These are phyloP conservation scores for Phaffia rhodozyma DNA, from an alignment of 1,284 basidiomycete genomes.

Conservation along the genomic window DNA sequence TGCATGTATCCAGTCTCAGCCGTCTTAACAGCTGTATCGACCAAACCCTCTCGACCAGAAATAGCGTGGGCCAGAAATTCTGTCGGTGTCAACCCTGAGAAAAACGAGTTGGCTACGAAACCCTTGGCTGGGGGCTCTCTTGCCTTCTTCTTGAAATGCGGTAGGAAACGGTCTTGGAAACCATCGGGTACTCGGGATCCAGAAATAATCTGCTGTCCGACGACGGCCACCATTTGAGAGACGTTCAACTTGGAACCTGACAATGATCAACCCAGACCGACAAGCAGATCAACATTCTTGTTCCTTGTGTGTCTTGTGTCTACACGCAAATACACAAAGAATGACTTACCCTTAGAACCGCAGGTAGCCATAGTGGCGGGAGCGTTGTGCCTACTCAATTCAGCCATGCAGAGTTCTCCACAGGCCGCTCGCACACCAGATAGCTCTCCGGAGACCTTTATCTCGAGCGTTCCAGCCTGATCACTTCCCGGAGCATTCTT, in stretches of 20 bases:
- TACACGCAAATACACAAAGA: not conserved
- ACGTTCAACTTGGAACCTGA: conserved; percentile 97
- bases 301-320: not conserved
- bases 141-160: conserved; percentile 96
- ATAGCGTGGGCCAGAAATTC: conserved; percentile 99
- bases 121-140: conserved; percentile 96
- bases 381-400: conserved; percentile 90
- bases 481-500: conserved; percentile 95
- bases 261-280: not conserved
- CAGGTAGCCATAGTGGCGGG: conserved; percentile 98
- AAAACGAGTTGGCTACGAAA: conserved; percentile 97
- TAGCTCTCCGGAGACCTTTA: conserved; percentile 82
- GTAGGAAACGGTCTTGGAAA: conserved; percentile 96
- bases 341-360: conserved; percentile 76
- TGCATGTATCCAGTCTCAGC: conserved; percentile 99
- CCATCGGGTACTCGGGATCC: conserved; percentile 98
- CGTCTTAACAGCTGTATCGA: conserved; percentile 99
- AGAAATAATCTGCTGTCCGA: conserved; percentile 97
- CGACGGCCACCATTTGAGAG: conserved; percentile 99
- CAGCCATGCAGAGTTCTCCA: conserved; percentile 96
- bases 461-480: conserved; percentile 93
- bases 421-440: conserved; percentile 92
- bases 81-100: conserved; percentile 81
- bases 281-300: not conserved
- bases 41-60: conserved; percentile 93